Percentiles rank a stretch among this genome's conserved stretches.
These are phyloP conservation scores for Xylariales sp. DNA, from an alignment of 2,329 filamentous ascomycete species.

Conservation along the genomic window DNA sequence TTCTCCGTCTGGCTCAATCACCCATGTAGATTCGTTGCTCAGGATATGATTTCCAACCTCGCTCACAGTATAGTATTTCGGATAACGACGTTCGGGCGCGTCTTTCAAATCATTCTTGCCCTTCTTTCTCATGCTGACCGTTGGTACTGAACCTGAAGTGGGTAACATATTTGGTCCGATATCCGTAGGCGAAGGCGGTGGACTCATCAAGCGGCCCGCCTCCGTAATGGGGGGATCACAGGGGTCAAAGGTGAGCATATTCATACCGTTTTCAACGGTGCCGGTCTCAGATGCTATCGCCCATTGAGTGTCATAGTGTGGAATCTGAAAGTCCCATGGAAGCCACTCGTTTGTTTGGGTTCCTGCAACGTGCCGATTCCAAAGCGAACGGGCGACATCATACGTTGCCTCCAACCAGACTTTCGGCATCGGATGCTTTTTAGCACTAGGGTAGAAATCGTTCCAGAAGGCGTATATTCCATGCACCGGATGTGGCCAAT, in stretches of 20 bases:
- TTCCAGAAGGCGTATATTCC: not conserved
- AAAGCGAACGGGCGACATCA: not conserved
- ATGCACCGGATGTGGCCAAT: not conserved
- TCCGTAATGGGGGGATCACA: too few species aligned
- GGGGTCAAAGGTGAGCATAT: too few species aligned
- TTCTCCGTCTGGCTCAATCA: conserved; percentile 13
- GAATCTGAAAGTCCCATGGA: not conserved
- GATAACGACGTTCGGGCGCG: not conserved
- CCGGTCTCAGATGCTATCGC: not conserved
- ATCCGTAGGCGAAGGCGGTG: too few species aligned
- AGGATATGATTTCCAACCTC: conserved; percentile 14
- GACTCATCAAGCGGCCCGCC: not conserved
- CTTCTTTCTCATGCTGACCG: not conserved
- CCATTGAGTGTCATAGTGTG: not conserved
- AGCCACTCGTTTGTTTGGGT: not conserved
- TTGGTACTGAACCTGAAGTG: too few species aligned
- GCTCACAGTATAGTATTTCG: conserved; percentile 10
- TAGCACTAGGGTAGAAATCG: not conserved
- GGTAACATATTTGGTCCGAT: too few species aligned
- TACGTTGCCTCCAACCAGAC: not conserved
- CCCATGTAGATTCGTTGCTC: conserved; percentile 12
- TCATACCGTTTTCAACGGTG: too few species aligned
- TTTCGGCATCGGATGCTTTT: not conserved
- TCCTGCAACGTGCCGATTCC: not conserved
- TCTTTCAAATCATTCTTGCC: too few species aligned